Percentiles rank a stretch among this genome's conserved stretches.
Evolutionary conservation across 2,329 filamentous ascomycete species (phyloP).

Genomic region (Aotearoamyces nothofagi): DNA sequence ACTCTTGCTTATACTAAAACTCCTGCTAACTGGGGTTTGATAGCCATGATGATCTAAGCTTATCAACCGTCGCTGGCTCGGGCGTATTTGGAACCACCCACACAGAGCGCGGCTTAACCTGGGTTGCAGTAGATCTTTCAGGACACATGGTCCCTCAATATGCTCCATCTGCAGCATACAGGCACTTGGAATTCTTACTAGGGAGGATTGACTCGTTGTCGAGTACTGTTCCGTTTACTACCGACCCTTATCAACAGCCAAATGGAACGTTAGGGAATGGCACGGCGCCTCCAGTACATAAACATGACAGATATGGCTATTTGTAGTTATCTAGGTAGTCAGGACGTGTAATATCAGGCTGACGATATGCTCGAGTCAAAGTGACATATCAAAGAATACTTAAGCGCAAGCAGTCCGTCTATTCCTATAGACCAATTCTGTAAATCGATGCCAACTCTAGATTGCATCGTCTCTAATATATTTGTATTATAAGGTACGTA

Average conservation of each 20-base stretch:
- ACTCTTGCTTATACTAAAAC: no score
- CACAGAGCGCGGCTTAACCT: conserved; percentile 64
- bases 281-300: conserved; percentile 8
- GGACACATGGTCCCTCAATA: conserved; percentile 57
- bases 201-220: conserved; percentile 47
- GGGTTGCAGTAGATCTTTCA: conserved; percentile 42
- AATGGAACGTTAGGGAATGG: conserved; percentile 7
- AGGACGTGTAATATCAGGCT: no score
- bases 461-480: no score
- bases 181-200: conserved; percentile 62
- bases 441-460: no score
- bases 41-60: conserved; percentile 52
- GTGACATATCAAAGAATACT: no score
- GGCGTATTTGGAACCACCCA: conserved; percentile 57
- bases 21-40: no score
- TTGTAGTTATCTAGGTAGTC: no score
- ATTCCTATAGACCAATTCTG: no score
- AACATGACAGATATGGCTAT: no score
- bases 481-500: no score
- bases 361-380: no score
- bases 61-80: conserved; percentile 52
- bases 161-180: conserved; percentile 49
- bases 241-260: conserved; percentile 8
- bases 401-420: no score
- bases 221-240: conserved; percentile 23